A percentile compares a stretch with the other conserved stretches of the same genome.
Evolutionary conservation across 2,329 filamentous ascomycete genomes (phyloP).

Genomic region (Calcarisporium arbuscula): DNA sequence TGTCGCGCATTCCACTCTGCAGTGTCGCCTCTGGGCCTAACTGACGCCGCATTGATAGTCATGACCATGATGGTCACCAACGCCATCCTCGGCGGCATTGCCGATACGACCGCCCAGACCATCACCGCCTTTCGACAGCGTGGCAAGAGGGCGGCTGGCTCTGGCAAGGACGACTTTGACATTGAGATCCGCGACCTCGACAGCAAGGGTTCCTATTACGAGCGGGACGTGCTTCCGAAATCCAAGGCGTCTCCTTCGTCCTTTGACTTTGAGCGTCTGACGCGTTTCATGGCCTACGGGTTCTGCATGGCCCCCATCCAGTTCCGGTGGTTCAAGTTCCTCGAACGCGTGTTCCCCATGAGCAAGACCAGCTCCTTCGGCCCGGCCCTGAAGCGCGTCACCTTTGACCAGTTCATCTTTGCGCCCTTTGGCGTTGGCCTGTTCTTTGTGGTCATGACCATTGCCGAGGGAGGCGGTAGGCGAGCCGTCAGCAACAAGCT

Average conservation of each 20-base stretch:
- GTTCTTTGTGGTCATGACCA: slow-evolving; percentile 96
- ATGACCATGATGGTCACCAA: slow-evolving; percentile 99
- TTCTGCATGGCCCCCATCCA: slow-evolving; percentile 94
- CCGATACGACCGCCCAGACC: slow-evolving; percentile 91
- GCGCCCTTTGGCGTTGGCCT: slow-evolving; percentile 78
- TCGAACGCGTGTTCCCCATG: slow-evolving; percentile 77
- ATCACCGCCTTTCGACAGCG: slow-evolving; percentile 76
- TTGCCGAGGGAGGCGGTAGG: slow-evolving; percentile 85
- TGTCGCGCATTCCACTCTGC: slow-evolving; percentile 1
- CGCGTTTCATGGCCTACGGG: slow-evolving; percentile 94
- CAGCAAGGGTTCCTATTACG: slow-evolving; percentile 65
- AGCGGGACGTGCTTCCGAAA: slow-evolving; percentile 59
- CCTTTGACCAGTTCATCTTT: slow-evolving; percentile 88
- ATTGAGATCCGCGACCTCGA: slow-evolving; percentile 88
- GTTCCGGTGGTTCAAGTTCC: slow-evolving; percentile 91
- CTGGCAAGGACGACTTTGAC: slow-evolving; percentile 65
- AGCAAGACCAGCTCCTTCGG: slow-evolving; percentile 66
- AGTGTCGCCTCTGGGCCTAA: neutral
- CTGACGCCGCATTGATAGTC: slow-evolving; percentile 43
- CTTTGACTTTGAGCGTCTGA: slow-evolving; percentile 93
- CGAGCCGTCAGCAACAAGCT: slow-evolving; percentile 78
- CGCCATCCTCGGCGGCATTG: slow-evolving; percentile 87
- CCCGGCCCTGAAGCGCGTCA: slow-evolving; percentile 83
- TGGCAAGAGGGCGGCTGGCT: slow-evolving; percentile 54
- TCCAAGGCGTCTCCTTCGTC: slow-evolving; percentile 61